Evolutionary conservation across 352 stramenopile genomes (phyloP), one percentile per base, ranked within the genome.

Genomic region (Thalassiosira hispida): DNA sequence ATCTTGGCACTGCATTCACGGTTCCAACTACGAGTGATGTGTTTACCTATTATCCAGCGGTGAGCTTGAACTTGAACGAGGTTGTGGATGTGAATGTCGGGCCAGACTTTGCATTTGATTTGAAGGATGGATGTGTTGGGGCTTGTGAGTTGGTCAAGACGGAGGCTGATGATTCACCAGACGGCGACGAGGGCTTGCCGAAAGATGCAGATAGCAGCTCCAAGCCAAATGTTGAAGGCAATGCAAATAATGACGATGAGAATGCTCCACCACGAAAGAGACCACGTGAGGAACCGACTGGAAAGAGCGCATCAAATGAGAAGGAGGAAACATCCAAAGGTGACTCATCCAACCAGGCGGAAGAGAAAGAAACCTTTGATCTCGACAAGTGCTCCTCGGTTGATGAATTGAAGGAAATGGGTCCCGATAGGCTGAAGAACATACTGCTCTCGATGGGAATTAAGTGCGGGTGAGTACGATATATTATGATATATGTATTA

Each of bases 1-100:
- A 95, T 63, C 83, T 98, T 16, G 95, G 95, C 0, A 77, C 95
- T 23, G 95, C 94, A 0, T 98, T 97, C 78, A 70, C 11, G 27
- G 6, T 73, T 14, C n/a, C 44, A 23, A 38, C 42, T 25, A 27
- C 6, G n/a, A 59, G 1, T 35, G 44, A 66, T 59, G 42, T 57
- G 20, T 79, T 86, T 29, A 57, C 44, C 31, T 81, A 83, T 27
- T 75, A 87, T 51, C 49, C 78, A 55, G 69, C 76, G n/a, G 12
- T 75, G 14, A 83, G 83, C 62, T 27, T 81, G 55, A 83, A 85
- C 56, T 42, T 79, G 42, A 66, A 73, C 31, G 78, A 85, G 53
- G 53, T 85, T 16, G 53, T 82, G 31, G 67, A 82, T 57, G 33
- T 85, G 8, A 77, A 82, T 59, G 18, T 83, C 12, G 73, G 65